These are phyloP conservation scores for Yueomyces sinensis DNA, from an alignment of 805 yeast species.

Conservation along the genomic window DNA sequence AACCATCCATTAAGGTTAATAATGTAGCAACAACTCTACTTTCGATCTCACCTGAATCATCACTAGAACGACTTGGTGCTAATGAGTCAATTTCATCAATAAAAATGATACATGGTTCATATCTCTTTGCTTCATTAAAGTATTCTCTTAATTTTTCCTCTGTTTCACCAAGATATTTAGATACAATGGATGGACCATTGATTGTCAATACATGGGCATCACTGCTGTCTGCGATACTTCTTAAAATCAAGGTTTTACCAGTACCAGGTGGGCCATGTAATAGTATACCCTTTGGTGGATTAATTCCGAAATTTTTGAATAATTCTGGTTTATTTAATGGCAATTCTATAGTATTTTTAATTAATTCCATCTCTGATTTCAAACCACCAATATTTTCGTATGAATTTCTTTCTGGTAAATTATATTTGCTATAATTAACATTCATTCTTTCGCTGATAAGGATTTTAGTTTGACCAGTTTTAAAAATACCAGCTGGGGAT, in stretches of 20 bases:
- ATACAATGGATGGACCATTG: constrained; percentile 83
- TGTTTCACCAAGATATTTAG: constrained; percentile 89
- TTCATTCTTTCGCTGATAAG: constrained; percentile 12
- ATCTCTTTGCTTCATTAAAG: constrained; percentile 73
- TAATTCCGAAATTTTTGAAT: constrained; percentile 73
- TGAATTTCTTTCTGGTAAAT: constrained; percentile 29
- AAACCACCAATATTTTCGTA: constrained; percentile 72
- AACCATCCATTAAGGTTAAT: constrained; percentile 68
- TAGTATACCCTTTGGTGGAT: constrained; percentile 88
- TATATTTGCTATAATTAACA: constrained; percentile 26
- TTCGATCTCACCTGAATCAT: constrained; percentile 85
- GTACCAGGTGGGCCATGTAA: constrained; percentile 97
- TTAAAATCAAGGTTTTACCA: constrained; percentile 81
- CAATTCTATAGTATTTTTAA: constrained; percentile 58
- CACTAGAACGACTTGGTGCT: constrained; percentile 73
- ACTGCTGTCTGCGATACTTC: constrained; percentile 66
- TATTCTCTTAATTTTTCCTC: constrained; percentile 72
- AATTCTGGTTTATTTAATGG: constrained; percentile 70
- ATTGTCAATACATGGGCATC: constrained; percentile 77
- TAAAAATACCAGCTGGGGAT: constrained; percentile 37
- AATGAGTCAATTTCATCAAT: constrained; percentile 91
- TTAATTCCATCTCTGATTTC: constrained; percentile 39
- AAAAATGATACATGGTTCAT: constrained; percentile 77
- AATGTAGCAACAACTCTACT: constrained; percentile 82
- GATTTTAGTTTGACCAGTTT: constrained; percentile 23